Evolutionary conservation across 352 stramenopile genomes (phyloP).

Genomic region (Globisporangium mamillatum): DNA sequence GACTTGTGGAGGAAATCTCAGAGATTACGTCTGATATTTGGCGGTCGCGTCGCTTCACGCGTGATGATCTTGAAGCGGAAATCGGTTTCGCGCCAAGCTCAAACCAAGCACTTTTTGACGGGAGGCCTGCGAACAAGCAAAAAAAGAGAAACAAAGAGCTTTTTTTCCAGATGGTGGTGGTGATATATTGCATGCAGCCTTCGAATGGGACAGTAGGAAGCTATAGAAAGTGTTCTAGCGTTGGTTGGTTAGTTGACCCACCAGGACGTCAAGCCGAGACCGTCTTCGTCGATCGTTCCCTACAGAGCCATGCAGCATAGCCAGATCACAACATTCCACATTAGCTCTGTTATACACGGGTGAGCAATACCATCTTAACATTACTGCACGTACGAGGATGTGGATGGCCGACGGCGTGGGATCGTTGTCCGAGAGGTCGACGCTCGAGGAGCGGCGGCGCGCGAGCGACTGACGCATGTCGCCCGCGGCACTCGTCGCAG

Average conservation of each 20-base stretch:
- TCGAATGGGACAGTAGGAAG: not conserved
- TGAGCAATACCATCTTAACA: not conserved
- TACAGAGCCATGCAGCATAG: slow-evolving; percentile 18
- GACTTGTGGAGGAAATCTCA: not conserved
- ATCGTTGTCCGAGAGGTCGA: slow-evolving; percentile 81
- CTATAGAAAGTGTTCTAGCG: slow-evolving; percentile 17
- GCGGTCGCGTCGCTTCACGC: not conserved
- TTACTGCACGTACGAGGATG: slow-evolving; percentile 53
- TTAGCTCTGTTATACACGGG: not conserved
- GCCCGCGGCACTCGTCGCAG: slow-evolving; percentile 27
- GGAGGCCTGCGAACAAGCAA: not conserved
- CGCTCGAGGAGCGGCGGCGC: slow-evolving; percentile 74
- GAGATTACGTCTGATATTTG: not conserved
- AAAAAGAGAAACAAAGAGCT: not conserved
- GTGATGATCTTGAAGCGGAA: not conserved
- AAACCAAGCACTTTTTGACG: not conserved
- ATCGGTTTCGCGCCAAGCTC: not conserved
- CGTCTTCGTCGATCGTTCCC: slow-evolving; percentile 88
- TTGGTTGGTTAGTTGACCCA: slow-evolving; percentile 39
- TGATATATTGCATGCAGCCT: not conserved
- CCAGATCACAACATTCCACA: not conserved
- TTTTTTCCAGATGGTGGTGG: not conserved
- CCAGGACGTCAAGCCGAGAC: slow-evolving; percentile 80
- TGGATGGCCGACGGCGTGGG: slow-evolving; percentile 81
- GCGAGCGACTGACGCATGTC: slow-evolving; percentile 75